These are phyloP conservation scores for Hypoxylon subgilvum DNA, from an alignment of 495 filamentous ascomycete species.

Conservation along the genomic window DNA sequence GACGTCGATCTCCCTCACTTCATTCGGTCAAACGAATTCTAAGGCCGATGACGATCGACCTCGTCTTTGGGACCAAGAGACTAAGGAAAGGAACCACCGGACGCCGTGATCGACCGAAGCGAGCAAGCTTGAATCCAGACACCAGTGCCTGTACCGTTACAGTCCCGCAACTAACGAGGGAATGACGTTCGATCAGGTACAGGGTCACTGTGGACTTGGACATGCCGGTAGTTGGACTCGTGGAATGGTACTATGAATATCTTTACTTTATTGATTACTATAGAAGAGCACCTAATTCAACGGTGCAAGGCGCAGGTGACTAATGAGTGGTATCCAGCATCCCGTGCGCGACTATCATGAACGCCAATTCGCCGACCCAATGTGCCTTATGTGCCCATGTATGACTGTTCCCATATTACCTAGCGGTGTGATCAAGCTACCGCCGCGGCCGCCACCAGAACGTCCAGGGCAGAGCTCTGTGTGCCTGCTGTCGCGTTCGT, in stretches of 20 bases:
- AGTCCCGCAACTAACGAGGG: slow-evolving; percentile 8
- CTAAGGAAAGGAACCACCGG: background rate
- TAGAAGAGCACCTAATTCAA: slow-evolving; percentile 10
- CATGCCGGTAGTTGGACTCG: background rate
- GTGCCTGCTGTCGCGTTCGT: slow-evolving; percentile 57
- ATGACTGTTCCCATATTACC: background rate
- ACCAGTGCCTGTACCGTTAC: slow-evolving; percentile 9
- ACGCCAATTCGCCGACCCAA: slow-evolving; percentile 30
- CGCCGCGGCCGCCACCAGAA: slow-evolving; percentile 68
- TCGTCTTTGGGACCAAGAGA: slow-evolving; percentile 12
- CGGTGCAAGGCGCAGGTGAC: slow-evolving; percentile 19
- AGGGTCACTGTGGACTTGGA: background rate
- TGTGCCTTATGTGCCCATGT: too few relatives aligned
- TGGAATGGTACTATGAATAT: slow-evolving; percentile 19
- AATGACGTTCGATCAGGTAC: slow-evolving; percentile 6
- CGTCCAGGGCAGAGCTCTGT: slow-evolving; percentile 72
- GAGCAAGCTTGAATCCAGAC: slow-evolving; percentile 12
- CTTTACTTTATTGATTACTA: slow-evolving; percentile 30
- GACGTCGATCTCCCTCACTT: slow-evolving; percentile 30
- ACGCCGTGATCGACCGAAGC: slow-evolving; percentile 20
- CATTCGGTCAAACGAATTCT: slow-evolving; percentile 13
- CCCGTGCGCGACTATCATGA: slow-evolving; percentile 23
- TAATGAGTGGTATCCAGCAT: slow-evolving; percentile 33
- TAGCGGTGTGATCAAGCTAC: slow-evolving; percentile 31
- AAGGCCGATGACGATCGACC: slow-evolving; percentile 16